These are phyloP conservation scores for Penicillium sclerotigenum DNA, from an alignment of 2,329 filamentous ascomycete species.

Conservation along the genomic window DNA sequence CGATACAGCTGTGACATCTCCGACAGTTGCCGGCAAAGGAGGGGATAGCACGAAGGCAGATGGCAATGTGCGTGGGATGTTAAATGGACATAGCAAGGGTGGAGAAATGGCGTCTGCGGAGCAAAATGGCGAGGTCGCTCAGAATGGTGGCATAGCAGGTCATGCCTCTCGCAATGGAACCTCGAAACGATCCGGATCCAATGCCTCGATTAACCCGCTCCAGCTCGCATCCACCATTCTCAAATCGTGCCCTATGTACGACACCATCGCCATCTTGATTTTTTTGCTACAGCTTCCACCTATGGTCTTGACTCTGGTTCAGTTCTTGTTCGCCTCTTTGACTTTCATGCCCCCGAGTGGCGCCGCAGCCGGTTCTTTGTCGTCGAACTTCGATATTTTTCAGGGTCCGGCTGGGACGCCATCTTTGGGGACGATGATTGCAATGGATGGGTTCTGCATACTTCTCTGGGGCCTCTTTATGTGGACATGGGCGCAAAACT, in stretches of 20 bases:
- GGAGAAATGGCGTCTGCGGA: conserved; percentile 38
- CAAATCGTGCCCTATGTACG: conserved; percentile 82
- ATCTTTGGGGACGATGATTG: conserved; percentile 77
- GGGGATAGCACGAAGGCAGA: conserved; percentile 34
- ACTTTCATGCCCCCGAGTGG: conserved; percentile 86
- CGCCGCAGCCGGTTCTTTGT: conserved; percentile 67
- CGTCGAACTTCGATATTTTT: conserved; percentile 87
- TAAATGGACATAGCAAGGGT: conserved; percentile 38
- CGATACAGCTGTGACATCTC: conserved; percentile 33
- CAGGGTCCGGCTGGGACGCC: conserved; percentile 82
- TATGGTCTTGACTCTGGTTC: conserved; percentile 80
- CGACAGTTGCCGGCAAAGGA: conserved; percentile 26
- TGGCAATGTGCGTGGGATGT: conserved; percentile 33
- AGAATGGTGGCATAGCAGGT: conserved; percentile 31
- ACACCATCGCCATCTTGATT: conserved; percentile 95
- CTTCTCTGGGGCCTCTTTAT: conserved; percentile 77
- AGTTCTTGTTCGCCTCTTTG: conserved; percentile 86
- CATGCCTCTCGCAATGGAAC: conserved; percentile 33
- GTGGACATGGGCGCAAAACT: conserved; percentile 81
- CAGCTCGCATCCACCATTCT: conserved; percentile 82
- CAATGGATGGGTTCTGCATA: conserved; percentile 79
- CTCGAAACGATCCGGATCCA: conserved; percentile 36
- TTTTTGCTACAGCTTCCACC: conserved; percentile 90
- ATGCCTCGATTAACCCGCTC: conserved; percentile 63
- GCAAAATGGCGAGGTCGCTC: conserved; percentile 29